These are phyloP conservation scores for Neurospora terricola DNA, from an alignment of 495 filamentous ascomycete species.

Conservation along the genomic window DNA sequence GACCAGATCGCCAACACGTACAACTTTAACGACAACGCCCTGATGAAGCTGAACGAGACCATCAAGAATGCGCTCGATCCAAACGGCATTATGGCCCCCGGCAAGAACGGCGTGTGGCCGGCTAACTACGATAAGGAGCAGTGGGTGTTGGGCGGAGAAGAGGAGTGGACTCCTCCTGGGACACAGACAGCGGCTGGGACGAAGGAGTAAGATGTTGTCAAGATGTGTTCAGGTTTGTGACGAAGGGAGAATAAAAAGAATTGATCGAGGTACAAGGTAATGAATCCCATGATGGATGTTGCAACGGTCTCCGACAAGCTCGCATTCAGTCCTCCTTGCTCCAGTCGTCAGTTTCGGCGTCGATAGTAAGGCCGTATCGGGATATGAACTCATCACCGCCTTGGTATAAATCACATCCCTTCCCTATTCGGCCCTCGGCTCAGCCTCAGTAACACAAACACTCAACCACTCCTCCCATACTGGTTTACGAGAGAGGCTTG, in stretches of 20 bases:
- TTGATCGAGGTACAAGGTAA: not conserved
- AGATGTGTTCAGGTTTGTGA: not conserved
- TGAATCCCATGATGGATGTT: not conserved
- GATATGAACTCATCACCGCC: not conserved
- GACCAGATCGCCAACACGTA: slow-evolving; percentile 52
- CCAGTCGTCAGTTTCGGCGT: not conserved
- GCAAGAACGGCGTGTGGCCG: slow-evolving; percentile 48
- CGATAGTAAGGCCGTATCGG: not conserved
- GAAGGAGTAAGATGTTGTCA: not conserved
- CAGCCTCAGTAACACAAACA: not conserved
- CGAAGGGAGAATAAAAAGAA: not conserved
- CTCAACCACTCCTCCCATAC: not conserved
- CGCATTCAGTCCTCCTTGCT: not conserved
- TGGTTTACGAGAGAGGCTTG: not conserved
- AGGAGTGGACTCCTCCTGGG: slow-evolving; percentile 5
- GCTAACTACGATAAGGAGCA: slow-evolving; percentile 30
- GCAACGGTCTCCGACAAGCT: no score
- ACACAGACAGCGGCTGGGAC: not conserved
- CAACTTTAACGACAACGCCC: slow-evolving; percentile 39
- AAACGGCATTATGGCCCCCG: slow-evolving; percentile 47
- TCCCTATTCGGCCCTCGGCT: not conserved
- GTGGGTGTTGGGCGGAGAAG: slow-evolving; percentile 28
- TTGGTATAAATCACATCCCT: not conserved
- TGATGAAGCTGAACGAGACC: slow-evolving; percentile 45
- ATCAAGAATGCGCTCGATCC: slow-evolving; percentile 51